Evolutionary conservation across 2,329 filamentous ascomycete genomes (phyloP).

Genomic region (Ophiosphaerella narmari): DNA sequence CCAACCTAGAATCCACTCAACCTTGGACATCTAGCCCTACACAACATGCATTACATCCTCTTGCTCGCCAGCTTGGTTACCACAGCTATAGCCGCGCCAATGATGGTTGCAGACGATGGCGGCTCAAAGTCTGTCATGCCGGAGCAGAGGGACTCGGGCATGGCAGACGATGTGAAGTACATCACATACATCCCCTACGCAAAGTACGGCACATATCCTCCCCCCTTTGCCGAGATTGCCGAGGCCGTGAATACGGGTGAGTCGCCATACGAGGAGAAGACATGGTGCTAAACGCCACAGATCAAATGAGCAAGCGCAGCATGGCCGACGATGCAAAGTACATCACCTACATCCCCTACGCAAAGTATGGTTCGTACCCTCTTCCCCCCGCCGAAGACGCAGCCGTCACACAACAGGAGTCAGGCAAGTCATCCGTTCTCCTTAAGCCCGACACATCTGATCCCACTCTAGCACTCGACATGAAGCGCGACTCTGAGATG

Average conservation of each 20-base stretch:
- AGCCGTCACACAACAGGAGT: slow-evolving; percentile 6
- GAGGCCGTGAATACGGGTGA: slow-evolving; percentile 4
- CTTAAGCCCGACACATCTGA: too few species aligned
- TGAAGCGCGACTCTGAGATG: not conserved
- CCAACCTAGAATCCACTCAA: not conserved
- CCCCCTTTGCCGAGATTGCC: not conserved
- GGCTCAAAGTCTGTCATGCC: too few species aligned
- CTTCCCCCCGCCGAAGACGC: slow-evolving; percentile 1
- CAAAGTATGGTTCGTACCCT: slow-evolving; percentile 6
- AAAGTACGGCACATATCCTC: slow-evolving; percentile 1
- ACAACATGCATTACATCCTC: slow-evolving; percentile 20
- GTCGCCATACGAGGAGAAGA: too few species aligned
- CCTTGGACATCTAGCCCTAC: not conserved
- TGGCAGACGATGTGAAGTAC: slow-evolving; percentile 5
- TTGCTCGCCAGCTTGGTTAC: slow-evolving; percentile 13
- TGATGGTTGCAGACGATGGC: not conserved
- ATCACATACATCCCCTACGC: slow-evolving; percentile 2
- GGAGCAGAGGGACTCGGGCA: not conserved
- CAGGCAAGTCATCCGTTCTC: not conserved
- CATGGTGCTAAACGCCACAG: too few species aligned
- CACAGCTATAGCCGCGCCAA: slow-evolving; percentile 13
- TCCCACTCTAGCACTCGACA: not conserved
- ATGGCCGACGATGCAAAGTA: slow-evolving; percentile 6
- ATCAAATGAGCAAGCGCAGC: not conserved
- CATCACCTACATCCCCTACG: slow-evolving; percentile 8